These are phyloP conservation scores for Fagus crenata DNA, from an alignment of 306 rosid genomes.

Conservation along the genomic window DNA sequence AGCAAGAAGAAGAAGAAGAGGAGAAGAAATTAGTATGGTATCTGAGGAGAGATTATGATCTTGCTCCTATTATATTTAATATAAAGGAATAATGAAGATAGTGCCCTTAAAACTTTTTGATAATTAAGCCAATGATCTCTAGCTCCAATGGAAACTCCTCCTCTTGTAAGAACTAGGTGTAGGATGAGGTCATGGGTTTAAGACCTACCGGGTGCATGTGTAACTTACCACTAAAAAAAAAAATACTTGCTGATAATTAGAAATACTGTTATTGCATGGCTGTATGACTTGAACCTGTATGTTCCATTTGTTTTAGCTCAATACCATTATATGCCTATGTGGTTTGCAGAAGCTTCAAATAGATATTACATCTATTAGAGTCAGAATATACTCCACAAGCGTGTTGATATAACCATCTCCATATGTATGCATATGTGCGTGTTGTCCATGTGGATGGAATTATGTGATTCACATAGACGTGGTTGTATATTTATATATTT, in stretches of 20 bases:
- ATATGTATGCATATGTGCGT: neutral
- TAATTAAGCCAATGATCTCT: neutral
- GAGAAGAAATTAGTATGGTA: neutral
- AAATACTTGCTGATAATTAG: neutral
- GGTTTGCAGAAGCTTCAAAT: neutral
- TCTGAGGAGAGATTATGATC: neutral
- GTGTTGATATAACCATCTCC: neutral
- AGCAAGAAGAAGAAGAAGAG: neutral
- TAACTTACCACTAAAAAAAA: too few relatives aligned
- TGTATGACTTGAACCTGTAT: neutral
- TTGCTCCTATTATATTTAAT: neutral
- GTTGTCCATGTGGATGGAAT: neutral
- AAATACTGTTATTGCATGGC: neutral
- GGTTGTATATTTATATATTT: neutral
- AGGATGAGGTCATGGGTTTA: too few relatives aligned
- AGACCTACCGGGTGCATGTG: too few relatives aligned
- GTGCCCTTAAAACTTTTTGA: neutral
- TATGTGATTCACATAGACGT: neutral
- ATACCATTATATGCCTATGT: neutral
- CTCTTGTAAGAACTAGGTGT: too few relatives aligned
- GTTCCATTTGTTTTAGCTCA: neutral
- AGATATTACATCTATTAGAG: neutral
- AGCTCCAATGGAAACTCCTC: too few relatives aligned
- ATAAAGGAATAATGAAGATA: neutral
- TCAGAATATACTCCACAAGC: neutral